phyloP scores from a whole-genome alignment of 1,284 basidiomycete species.

The Moniliophthora roreri region DNA sequence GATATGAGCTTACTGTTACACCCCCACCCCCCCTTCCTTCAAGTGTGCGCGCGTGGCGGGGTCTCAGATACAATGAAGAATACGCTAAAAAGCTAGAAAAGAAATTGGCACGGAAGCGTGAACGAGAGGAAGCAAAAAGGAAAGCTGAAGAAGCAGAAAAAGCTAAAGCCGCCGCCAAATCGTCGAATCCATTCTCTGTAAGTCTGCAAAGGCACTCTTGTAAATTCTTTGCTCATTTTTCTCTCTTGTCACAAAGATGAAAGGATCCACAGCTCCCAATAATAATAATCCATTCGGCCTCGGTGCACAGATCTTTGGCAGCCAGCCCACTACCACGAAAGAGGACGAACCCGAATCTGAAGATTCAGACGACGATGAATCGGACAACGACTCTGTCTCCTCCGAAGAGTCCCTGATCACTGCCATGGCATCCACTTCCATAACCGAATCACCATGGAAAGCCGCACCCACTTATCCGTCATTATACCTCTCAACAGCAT shows the following conservation, averaged over 20 bases:
- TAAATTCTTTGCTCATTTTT: not conserved
- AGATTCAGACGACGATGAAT: constrained; percentile 31
- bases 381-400: constrained; percentile 26
- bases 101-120: constrained; percentile 36
- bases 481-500: constrained; percentile 68
- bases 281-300: constrained; percentile 53
- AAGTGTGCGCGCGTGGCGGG: constrained; percentile 79
- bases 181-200: constrained; percentile 70
- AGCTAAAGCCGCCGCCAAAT: constrained; percentile 32
- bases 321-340: constrained; percentile 19
- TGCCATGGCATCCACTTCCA: constrained; percentile 54
- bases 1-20: constrained; percentile 15
- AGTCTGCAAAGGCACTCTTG: constrained; percentile 28
- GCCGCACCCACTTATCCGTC: constrained; percentile 63
- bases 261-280: constrained; percentile 21
- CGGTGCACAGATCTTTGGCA: constrained; percentile 64
- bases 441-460: constrained; percentile 65
- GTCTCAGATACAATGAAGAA: constrained; percentile 63
- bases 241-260: constrained; percentile 18
- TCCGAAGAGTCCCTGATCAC: constrained; percentile 48
- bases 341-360: constrained; percentile 19
- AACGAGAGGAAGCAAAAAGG: constrained; percentile 37
- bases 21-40: constrained; percentile 13
- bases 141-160: constrained; percentile 31
- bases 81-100: constrained; percentile 71